A percentile compares a stretch with the other conserved stretches of the same genome.
Evolutionary conservation across 352 stramenopile species (phyloP).

Genomic region (Globisporangium echinulatum): DNA sequence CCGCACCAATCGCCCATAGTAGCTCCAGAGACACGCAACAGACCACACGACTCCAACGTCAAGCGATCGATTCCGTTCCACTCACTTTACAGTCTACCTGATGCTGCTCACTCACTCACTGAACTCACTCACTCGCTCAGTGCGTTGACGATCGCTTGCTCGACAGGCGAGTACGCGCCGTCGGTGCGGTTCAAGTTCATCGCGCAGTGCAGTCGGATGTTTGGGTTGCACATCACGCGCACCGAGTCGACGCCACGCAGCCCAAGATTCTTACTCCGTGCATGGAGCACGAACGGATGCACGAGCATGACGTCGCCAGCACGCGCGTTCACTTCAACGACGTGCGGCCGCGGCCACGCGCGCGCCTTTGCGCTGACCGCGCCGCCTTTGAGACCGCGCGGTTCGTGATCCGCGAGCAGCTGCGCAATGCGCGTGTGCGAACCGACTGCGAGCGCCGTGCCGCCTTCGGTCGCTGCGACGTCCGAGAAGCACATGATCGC

Average conservation of each 20-base stretch:
- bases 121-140: constrained; percentile 2
- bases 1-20: too few species aligned
- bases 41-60: too few species aligned
- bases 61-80: too few species aligned
- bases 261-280: constrained; percentile 64
- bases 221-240: constrained; percentile 71
- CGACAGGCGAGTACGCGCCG: constrained; percentile 32
- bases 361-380: constrained; percentile 38
- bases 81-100: too few species aligned
- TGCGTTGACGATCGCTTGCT: constrained; percentile 33
- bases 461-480: constrained; percentile 48
- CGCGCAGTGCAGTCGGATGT: constrained; percentile 32
- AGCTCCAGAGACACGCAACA: too few species aligned
- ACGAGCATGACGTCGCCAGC: constrained; percentile 77
- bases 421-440: constrained; percentile 57
- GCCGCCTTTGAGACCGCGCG: constrained; percentile 54
- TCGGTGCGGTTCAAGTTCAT: constrained; percentile 38
- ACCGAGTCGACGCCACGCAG: constrained; percentile 43
- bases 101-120: too few species aligned
- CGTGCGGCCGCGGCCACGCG: constrained; percentile 18
- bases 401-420: constrained; percentile 41
- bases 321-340: constrained; percentile 61
- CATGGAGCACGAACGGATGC: constrained; percentile 75
- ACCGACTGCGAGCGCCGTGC: constrained; percentile 57
- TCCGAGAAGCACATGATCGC: constrained; percentile 83